Conservation (phyloP, 805 yeast genomes). For the Ascoidea tarda region DNA sequence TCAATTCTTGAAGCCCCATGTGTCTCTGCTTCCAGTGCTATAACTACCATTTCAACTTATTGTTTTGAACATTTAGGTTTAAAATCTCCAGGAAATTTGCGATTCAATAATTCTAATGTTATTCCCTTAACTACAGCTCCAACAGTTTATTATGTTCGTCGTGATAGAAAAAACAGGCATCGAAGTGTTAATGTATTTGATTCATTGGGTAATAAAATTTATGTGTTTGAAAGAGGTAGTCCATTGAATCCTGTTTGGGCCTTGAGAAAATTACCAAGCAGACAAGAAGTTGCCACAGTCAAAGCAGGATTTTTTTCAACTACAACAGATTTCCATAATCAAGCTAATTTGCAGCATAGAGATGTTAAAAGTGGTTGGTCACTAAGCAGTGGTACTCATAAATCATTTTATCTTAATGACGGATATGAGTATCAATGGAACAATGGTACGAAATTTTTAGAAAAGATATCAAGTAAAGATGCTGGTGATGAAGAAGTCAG, state of each 20-base stretch:
- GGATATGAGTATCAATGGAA: slow-evolving; percentile 47
- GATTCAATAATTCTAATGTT: slow-evolving; percentile 25
- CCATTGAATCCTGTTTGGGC: slow-evolving; percentile 37
- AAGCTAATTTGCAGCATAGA: slow-evolving; percentile 29
- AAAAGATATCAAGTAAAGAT: slow-evolving; percentile 36
- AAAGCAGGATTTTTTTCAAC: slow-evolving; percentile 32
- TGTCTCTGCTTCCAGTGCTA: slow-evolving; percentile 26
- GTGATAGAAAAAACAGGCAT: slow-evolving; percentile 31
- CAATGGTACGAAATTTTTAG: slow-evolving; percentile 34
- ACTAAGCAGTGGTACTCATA: slow-evolving; percentile 21
- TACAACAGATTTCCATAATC: slow-evolving; percentile 34
- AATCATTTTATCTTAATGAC: slow-evolving; percentile 34
- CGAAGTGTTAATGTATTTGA: slow-evolving; percentile 36
- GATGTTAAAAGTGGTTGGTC: slow-evolving; percentile 24
- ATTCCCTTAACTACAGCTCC: slow-evolving; percentile 26
- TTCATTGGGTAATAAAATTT: slow-evolving; percentile 25
- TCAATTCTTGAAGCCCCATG: slow-evolving; percentile 34
- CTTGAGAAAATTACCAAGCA: slow-evolving; percentile 27
- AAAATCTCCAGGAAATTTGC: slow-evolving; percentile 24
- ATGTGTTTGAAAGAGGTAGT: slow-evolving; percentile 37
- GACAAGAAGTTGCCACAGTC: slow-evolving; percentile 35
- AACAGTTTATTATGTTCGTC: slow-evolving; percentile 30
- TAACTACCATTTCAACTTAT: slow-evolving; percentile 26
- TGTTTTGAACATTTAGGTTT: slow-evolving; percentile 27
- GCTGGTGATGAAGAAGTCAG: slow-evolving; percentile 43